Percentiles rank a stretch among this genome's conserved stretches.
phyloP scores from a whole-genome alignment of 2,329 filamentous ascomycete genomes.

The Phaeosphaeriaceae sp. region DNA sequence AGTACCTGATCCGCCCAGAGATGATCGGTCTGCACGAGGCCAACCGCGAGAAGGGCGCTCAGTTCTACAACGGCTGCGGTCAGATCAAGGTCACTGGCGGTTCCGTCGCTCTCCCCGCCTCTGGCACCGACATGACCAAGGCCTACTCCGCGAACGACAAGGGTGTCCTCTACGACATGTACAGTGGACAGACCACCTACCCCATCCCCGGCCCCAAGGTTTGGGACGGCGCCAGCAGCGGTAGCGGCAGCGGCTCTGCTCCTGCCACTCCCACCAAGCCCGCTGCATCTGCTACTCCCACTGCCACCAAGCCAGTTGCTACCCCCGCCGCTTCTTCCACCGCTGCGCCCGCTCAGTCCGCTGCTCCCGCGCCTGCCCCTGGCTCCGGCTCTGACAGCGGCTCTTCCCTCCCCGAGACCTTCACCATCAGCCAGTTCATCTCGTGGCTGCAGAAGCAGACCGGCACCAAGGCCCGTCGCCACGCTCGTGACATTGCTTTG shows the following conservation, averaged over 20 bases:
- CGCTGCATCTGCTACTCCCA: slow-evolving; percentile 8
- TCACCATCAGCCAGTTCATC: slow-evolving; percentile 40
- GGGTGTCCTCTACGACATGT: slow-evolving; percentile 52
- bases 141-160: slow-evolving; percentile 50
- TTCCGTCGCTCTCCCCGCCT: slow-evolving; percentile 33
- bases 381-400: slow-evolving; percentile 21
- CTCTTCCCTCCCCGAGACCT: slow-evolving; percentile 33
- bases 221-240: slow-evolving; percentile 33
- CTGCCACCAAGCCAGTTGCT: slow-evolving; percentile 7
- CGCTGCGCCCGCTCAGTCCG: slow-evolving; percentile 10
- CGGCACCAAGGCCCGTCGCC: slow-evolving; percentile 25
- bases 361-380: slow-evolving; percentile 15
- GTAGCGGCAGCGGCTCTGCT: slow-evolving; percentile 17
- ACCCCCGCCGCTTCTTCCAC: slow-evolving; percentile 2
- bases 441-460: slow-evolving; percentile 35
- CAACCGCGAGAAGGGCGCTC: slow-evolving; percentile 42
- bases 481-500: slow-evolving; percentile 38
- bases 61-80: slow-evolving; percentile 54
- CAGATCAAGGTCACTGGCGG: slow-evolving; percentile 49
- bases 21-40: slow-evolving; percentile 54
- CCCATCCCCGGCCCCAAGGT: slow-evolving; percentile 50
- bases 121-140: slow-evolving; percentile 55
- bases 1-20: slow-evolving; percentile 53
- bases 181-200: slow-evolving; percentile 43
- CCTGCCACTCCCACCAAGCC: slow-evolving; percentile 17